Base-by-base conservation (phyloP, 257 asterid genomes). In the Lantana camara region DNA sequence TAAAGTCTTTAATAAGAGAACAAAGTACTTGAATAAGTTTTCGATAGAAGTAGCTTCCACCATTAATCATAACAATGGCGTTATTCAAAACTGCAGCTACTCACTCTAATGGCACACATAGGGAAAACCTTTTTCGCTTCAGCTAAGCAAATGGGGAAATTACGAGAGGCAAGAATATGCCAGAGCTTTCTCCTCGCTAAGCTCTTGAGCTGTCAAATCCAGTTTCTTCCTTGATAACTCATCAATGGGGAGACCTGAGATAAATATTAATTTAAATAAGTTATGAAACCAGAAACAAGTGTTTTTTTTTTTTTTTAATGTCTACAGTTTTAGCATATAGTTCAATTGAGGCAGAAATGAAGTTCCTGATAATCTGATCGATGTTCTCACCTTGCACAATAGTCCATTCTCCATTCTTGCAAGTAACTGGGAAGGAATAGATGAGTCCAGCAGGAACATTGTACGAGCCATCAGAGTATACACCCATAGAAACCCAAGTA, bases 401-500 rank as follows among this genome's bases (percentile, higher is more conserved):
- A 24, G 75, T 70, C 98, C 98, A 92, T 77, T 89, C 96, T 67
- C 98, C 98, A 55, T 92, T 85, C 76, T 85, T 82, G 87, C 98
- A 92, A 50, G 95, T 89, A 14, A 92, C 96, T 0, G 96, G 98
- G 84, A 91, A 91, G 59, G 98, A 91, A 57, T 83, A 91, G 48
- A 91, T 83, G 57, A 91, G 91, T 27, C 98, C 96, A 24, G 92
- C 61, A 27, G 98, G 98, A 63, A 91, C 96, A 62, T 80, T 74
- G 85, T 86, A 91, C 45, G 96, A 91, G 67, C 96, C 95, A 77
- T 91, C 98, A 50, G 98, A 91, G 83, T 89, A 89, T 16, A 91
- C 98, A 73, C 98, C 98, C 98, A 91, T 91, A 9, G 98, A 91
- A 38, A 91, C 98, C 79, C 80, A 91, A 50, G 96, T 81, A 10